phyloP scores from a whole-genome alignment of 2,329 filamentous ascomycete genomes.

The Aspergillus amoenus region DNA sequence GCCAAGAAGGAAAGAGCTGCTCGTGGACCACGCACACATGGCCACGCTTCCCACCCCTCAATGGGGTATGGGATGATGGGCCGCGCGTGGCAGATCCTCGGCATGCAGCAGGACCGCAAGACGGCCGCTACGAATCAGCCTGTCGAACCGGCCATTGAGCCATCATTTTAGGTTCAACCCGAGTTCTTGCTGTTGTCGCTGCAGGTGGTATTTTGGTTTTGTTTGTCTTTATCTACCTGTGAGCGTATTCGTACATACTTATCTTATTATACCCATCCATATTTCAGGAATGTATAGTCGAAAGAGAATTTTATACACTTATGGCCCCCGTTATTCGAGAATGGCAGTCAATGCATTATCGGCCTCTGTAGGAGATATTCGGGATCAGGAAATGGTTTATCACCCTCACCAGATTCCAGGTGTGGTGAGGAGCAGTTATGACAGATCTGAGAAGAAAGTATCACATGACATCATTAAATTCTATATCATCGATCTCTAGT shows the following conservation, averaged over 20 bases:
- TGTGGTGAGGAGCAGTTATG: no score
- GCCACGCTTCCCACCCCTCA: constrained; percentile 26
- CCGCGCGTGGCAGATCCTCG: constrained; percentile 41
- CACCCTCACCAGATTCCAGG: no score
- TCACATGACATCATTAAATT: no score
- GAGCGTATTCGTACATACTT: neutral
- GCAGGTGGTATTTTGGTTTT: neutral
- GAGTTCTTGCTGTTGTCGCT: no score
- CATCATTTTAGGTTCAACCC: constrained; percentile 3
- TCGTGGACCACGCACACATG: constrained; percentile 26
- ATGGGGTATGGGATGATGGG: constrained; percentile 43
- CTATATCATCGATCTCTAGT: no score
- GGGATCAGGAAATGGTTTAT: no score
- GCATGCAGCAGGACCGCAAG: constrained; percentile 37
- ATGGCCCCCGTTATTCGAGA: no score
- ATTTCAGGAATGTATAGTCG: neutral
- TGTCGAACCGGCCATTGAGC: constrained; percentile 16
- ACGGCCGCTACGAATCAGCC: constrained; percentile 10
- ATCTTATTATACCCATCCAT: neutral
- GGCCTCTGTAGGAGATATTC: no score
- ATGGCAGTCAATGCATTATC: no score
- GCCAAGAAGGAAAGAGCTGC: constrained; percentile 34
- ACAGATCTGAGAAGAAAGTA: no score
- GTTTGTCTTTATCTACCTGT: neutral
- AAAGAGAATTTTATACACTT: neutral